A percentile compares a stretch with the other conserved stretches of the same genome.
phyloP scores from a whole-genome alignment of 192 early-diverging fungal species.

The Coemansia sp. region DNA sequence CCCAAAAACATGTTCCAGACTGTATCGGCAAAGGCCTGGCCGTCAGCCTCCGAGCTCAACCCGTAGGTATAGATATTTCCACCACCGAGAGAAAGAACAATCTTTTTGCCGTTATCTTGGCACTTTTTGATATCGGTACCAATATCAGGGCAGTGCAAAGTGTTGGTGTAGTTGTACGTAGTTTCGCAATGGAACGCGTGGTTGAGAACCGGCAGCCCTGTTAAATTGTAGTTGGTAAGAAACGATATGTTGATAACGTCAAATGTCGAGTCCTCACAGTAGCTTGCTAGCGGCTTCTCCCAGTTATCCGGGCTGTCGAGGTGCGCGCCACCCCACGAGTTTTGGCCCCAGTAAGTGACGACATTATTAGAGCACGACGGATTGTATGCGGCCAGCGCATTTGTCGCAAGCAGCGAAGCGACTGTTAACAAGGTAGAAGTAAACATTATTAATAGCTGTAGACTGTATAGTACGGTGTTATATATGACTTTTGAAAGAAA shows the following conservation, averaged over 20 bases:
- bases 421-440: not conserved
- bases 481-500: not conserved
- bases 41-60: constrained; percentile 58
- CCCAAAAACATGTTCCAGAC: constrained; percentile 78
- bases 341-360: constrained; percentile 64
- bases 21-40: constrained; percentile 61
- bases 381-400: constrained; percentile 19
- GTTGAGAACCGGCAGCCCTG: constrained; percentile 63
- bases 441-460: not conserved
- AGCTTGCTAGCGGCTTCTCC: constrained; percentile 55
- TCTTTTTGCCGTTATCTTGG: constrained; percentile 71
- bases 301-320: constrained; percentile 45
- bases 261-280: constrained; percentile 57
- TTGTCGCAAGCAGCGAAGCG: not conserved
- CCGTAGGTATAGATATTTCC: constrained; percentile 66
- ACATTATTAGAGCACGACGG: constrained; percentile 52
- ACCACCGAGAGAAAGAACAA: constrained; percentile 73
- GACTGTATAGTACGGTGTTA: not conserved
- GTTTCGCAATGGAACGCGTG: constrained; percentile 68
- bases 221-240: constrained; percentile 63
- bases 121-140: constrained; percentile 70
- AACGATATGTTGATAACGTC: constrained; percentile 66
- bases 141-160: constrained; percentile 68
- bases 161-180: constrained; percentile 56
- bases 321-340: constrained; percentile 60